These are phyloP conservation scores for Fusarium sp. DNA, from an alignment of 2,329 filamentous ascomycete genomes.

Conservation along the genomic window DNA sequence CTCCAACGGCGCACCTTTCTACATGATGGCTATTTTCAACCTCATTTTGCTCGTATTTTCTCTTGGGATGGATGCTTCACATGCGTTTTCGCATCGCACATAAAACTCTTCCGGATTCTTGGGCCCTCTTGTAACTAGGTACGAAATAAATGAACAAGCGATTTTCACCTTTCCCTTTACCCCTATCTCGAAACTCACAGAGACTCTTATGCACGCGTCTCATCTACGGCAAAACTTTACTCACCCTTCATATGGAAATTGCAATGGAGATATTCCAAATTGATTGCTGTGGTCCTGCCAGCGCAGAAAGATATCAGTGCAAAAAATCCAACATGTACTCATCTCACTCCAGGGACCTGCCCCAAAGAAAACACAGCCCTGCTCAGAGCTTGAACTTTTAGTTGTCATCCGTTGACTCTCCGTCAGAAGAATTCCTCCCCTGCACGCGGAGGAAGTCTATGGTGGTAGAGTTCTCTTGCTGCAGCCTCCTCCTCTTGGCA, in stretches of 20 bases:
- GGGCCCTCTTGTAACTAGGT: slow-evolving; percentile 6
- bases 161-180: slow-evolving; percentile 1
- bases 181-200: neutral
- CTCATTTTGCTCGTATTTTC: slow-evolving; percentile 70
- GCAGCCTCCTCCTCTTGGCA: too few relatives aligned
- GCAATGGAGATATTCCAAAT: neutral
- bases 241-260: neutral
- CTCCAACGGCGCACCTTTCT: slow-evolving; percentile 84
- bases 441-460: too few relatives aligned
- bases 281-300: neutral
- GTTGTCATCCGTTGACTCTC: too few relatives aligned
- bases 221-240: neutral
- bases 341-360: neutral
- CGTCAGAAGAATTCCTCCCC: too few relatives aligned
- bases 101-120: slow-evolving; percentile 4
- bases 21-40: slow-evolving; percentile 93
- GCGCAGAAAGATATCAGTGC: neutral
- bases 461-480: too few relatives aligned
- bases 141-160: slow-evolving; percentile 37
- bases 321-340: slow-evolving; percentile 8
- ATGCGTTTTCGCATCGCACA: slow-evolving; percentile 46
- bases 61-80: slow-evolving; percentile 59
- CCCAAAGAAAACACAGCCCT: neutral
- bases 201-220: neutral
- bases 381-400: neutral